Base-by-base conservation (phyloP, 495 filamentous ascomycete species). In the Xylaria sp. region DNA sequence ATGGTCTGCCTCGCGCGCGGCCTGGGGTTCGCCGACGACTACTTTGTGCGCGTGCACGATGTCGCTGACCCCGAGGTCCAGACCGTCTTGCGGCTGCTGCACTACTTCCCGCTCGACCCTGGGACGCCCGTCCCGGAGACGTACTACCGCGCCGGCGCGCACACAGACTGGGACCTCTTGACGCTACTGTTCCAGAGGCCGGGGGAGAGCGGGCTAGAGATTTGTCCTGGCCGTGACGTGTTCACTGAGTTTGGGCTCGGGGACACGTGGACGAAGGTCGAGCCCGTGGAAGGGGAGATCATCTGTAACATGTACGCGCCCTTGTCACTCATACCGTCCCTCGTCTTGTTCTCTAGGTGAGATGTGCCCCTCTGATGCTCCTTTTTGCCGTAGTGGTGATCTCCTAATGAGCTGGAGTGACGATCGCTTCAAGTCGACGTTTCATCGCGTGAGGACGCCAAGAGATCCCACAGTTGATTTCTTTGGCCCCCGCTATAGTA, bases 391-490 rank as follows among this genome's bases (percentile, higher is more conserved):
- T 35, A 78, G 78, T 69, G 90, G 90, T 17, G 89, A 91, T 75
- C 80, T 91, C 73, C 82, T 92, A 35, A 91, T 92, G 89, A 86
- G 83, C 17, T 91, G 90, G 88, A 89, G 85, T 58, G 90, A 91
- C 72, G 90, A 91, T 75, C 84, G 89, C 40, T 90, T 92, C 79
- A 91, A 91, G 78, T 88, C 86, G 53, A 88, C 87, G 0, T 89
- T 89, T 63, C 89, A 90, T 72, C 85, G 88, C 1, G 88, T 90
- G 40, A 87, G 87, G 79, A 88, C 88, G 48, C 88, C 89, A 14
- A 81, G 79, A 37, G 82, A 86, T 40, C 76, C 75, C 0, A 68
- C 76, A 0, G 81, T 79, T 3, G 89, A 90, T 71, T 88, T 85
- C 76, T 90, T 84, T 72, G 85, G 86, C 40, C 80, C 83, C 71